Evolutionary conservation across 2,329 filamentous ascomycete genomes (phyloP), one percentile per base, ranked within the genome.

Genomic region (Botrytis cinerea): DNA sequence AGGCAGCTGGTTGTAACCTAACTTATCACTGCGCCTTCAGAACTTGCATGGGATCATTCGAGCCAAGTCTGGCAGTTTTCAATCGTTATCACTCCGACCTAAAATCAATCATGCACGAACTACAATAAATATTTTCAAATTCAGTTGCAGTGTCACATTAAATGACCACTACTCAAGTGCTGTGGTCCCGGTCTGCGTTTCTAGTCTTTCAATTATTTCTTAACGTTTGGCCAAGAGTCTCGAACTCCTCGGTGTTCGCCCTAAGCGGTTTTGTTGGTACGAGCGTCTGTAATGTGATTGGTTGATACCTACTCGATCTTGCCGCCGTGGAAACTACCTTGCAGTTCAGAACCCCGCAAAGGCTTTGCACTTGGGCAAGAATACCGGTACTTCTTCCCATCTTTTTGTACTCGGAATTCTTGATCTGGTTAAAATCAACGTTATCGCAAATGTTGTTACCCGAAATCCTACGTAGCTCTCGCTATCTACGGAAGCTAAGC

Each of bases 241-340:
- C 48, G 66, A 67, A 45, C 51, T 68, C 22, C 6, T 14, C 14
- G 25, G 48, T n/a, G 14, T 6, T n/a, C 54, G 10, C 10, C 35
- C 48, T 16, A 40, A 28, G 35, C 48, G 48, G 20, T 69, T 63
- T n/a, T 69, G 66, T 45, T 69, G 51, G 35, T 57, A 43, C 38
- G 38, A 57, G 48, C 66, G 35, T 38, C 45, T 66, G 12, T 32
- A 25, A 5, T 16, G 12, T 69, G 20, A 69, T 69, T 69, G 66
- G 66, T 59, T 57, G 48, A 45, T 16, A 32, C 35, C 3, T 18
- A 43, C 48, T 57, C 16, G 66, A 45, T 43, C 66, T 69, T 69
- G 66, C 66, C 66, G 66, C 48, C 48, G 35, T 57, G 66, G 22
- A 54, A 43, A 63, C 38, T 45, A 66, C 63, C 63, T 18, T 46